Conservation (phyloP, 2,329 filamentous ascomycete genomes). For the Cladosporium sp. region DNA sequence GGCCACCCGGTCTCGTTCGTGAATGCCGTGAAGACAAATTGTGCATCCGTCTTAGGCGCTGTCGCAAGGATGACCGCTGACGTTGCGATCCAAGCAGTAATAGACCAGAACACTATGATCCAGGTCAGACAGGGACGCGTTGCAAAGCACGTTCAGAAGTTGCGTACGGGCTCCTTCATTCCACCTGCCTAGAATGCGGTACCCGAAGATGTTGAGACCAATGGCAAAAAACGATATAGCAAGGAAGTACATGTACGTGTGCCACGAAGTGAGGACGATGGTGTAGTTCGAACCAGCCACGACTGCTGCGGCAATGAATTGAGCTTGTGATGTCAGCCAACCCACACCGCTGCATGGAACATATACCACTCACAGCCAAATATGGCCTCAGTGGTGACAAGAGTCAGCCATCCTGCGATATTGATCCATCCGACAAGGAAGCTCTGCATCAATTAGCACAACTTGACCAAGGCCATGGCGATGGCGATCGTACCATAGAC, state of each 20-base stretch:
- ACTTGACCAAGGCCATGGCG: not conserved
- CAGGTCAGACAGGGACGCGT: not conserved
- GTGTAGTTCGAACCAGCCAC: slow-evolving; percentile 3
- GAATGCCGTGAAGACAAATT: slow-evolving; percentile 61
- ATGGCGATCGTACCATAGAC: not conserved
- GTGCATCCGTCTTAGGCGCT: slow-evolving; percentile 59
- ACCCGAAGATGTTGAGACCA: slow-evolving; percentile 57
- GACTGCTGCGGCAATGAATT: slow-evolving; percentile 1
- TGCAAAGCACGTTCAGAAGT: no score
- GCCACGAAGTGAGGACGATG: slow-evolving; percentile 43
- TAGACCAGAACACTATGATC: not conserved
- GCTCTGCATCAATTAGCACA: not conserved
- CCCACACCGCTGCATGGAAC: no score
- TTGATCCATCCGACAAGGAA: slow-evolving; percentile 54
- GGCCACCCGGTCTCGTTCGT: slow-evolving; percentile 67
- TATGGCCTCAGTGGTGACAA: slow-evolving; percentile 62
- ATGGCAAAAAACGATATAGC: slow-evolving; percentile 56
- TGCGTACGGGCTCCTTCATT: slow-evolving; percentile 4
- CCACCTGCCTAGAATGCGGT: not conserved
- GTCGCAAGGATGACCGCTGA: slow-evolving; percentile 56
- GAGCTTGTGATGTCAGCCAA: not conserved
- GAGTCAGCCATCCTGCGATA: slow-evolving; percentile 60
- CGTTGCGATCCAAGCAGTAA: slow-evolving; percentile 1
- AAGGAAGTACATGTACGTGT: slow-evolving; percentile 66
- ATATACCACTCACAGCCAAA: slow-evolving; percentile 51